Evolutionary conservation across 2,329 filamentous ascomycete genomes (phyloP).

Genomic region (Paraconiothyrium sp.): DNA sequence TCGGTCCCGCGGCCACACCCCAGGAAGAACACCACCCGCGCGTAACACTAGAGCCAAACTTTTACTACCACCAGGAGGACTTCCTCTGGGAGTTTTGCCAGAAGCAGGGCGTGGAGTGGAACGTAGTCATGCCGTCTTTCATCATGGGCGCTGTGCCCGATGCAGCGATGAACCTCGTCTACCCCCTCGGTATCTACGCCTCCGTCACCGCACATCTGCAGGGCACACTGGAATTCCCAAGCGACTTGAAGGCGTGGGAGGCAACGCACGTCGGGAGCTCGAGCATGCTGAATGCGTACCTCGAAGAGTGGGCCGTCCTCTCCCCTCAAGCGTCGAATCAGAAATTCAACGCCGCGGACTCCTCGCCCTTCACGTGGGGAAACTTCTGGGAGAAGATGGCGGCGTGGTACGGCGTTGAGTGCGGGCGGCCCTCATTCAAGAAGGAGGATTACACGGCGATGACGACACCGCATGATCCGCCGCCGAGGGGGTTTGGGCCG

Average conservation of each 20-base stretch:
- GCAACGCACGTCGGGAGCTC: slow-evolving; percentile 53
- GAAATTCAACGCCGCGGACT: slow-evolving; percentile 61
- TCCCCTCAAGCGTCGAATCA: slow-evolving; percentile 54
- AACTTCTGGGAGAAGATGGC: slow-evolving; percentile 60
- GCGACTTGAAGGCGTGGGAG: slow-evolving; percentile 58
- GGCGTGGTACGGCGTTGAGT: slow-evolving; percentile 55
- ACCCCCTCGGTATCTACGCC: slow-evolving; percentile 61
- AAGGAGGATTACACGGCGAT: slow-evolving; percentile 22
- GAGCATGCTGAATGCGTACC: slow-evolving; percentile 59
- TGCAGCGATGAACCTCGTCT: slow-evolving; percentile 61
- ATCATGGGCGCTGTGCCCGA: slow-evolving; percentile 61
- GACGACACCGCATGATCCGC: slow-evolving; percentile 37
- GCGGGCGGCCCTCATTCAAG: slow-evolving; percentile 40
- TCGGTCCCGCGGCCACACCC: slow-evolving; percentile 56
- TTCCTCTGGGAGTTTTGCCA: slow-evolving; percentile 56
- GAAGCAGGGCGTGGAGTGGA: slow-evolving; percentile 53
- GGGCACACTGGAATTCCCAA: slow-evolving; percentile 56
- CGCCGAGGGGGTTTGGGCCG: slow-evolving; percentile 55
- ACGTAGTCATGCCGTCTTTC: slow-evolving; percentile 58
- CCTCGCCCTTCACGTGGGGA: slow-evolving; percentile 57
- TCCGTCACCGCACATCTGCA: slow-evolving; percentile 56
- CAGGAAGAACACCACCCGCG: slow-evolving; percentile 58
- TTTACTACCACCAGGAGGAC: slow-evolving; percentile 66
- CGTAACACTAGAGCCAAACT: slow-evolving; percentile 59
- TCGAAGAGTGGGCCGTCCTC: slow-evolving; percentile 63